phyloP scores from a whole-genome alignment of 2,329 filamentous ascomycete genomes.

The Scopulariopsis brevicaulis region DNA sequence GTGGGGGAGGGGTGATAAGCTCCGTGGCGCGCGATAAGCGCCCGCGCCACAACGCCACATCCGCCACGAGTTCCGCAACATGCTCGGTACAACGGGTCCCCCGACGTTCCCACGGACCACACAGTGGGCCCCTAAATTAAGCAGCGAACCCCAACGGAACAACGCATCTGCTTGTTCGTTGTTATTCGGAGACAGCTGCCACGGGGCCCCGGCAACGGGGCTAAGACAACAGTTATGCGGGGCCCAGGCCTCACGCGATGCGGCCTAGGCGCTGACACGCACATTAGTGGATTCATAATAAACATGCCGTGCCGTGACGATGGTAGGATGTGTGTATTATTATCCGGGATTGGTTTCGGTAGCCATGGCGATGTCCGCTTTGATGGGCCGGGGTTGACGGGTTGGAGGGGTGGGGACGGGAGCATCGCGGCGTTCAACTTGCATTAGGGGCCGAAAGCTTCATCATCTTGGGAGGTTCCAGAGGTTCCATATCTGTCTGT shows the following conservation, averaged over 20 bases:
- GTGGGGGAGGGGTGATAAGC: neutral
- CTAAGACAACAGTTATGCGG: neutral
- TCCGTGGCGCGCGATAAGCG: neutral
- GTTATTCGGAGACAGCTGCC: too few relatives aligned
- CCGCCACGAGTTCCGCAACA: neutral
- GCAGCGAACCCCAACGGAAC: too few relatives aligned
- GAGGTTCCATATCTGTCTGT: too few relatives aligned
- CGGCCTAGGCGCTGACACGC: neutral
- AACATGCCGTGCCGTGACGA: neutral
- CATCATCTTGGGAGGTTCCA: neutral
- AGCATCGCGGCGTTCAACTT: neutral
- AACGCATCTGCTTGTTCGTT: too few relatives aligned
- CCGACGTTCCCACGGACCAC: neutral
- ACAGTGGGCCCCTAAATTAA: too few relatives aligned
- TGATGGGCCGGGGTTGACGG: neutral
- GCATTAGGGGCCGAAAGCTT: neutral
- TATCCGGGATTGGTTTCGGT: neutral
- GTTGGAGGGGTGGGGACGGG: neutral
- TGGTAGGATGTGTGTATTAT: neutral
- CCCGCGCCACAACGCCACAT: neutral
- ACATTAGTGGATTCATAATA: neutral
- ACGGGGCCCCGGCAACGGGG: too few relatives aligned
- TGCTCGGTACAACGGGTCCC: neutral
- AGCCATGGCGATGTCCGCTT: neutral
- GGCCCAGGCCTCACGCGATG: too few relatives aligned